These are phyloP conservation scores for Talaromyces islandicus DNA, from an alignment of 2,329 filamentous ascomycete genomes.

Conservation along the genomic window DNA sequence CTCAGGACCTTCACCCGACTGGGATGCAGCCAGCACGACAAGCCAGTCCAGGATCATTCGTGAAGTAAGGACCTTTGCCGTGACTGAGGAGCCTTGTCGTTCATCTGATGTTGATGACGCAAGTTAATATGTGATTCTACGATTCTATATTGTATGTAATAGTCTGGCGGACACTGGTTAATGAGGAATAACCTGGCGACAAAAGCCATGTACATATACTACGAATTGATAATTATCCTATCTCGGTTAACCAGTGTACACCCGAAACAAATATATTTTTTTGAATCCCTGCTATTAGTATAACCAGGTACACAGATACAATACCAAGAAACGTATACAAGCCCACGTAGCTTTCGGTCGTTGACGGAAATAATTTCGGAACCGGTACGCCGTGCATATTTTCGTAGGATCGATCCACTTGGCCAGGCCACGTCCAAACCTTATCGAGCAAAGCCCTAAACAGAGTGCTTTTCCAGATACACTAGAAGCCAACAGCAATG, in stretches of 20 bases:
- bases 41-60: slow-evolving; percentile 23
- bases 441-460: background rate
- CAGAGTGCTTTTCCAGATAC: background rate
- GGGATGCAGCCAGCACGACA: slow-evolving; percentile 20
- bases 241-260: no score
- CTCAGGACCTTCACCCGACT: slow-evolving; percentile 11
- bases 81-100: slow-evolving; percentile 14
- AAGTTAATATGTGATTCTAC: no score
- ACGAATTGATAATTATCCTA: background rate
- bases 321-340: background rate
- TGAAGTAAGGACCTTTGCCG: slow-evolving; percentile 19
- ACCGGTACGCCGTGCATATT: no score
- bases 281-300: background rate
- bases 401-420: background rate
- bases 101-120: background rate
- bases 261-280: background rate
- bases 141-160: background rate
- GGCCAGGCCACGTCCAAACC: background rate
- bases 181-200: background rate
- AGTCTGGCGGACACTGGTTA: background rate
- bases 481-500: background rate
- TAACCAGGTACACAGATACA: background rate
- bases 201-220: no score
- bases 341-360: background rate
- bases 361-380: background rate